These are phyloP conservation scores for Corymbia maculata DNA, from an alignment of 345 rosid species.

Conservation along the genomic window DNA sequence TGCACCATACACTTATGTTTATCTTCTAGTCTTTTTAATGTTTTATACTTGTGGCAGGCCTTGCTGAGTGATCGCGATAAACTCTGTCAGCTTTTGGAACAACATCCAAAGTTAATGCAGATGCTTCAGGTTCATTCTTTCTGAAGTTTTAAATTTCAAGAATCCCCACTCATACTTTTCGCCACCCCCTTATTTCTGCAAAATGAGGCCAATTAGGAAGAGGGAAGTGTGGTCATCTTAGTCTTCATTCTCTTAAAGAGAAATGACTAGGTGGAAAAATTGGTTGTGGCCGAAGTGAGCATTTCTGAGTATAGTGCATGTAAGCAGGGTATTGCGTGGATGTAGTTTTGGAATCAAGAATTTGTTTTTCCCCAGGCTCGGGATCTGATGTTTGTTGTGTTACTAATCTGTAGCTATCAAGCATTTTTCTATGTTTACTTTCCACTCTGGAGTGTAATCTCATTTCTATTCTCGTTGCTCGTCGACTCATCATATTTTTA, in stretches of 20 bases:
- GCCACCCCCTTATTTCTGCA: neutral
- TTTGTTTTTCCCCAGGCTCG: neutral
- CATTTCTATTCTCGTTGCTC: neutral
- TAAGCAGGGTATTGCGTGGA: neutral
- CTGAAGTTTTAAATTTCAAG: neutral
- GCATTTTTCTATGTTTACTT: neutral
- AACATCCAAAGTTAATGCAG: constrained; percentile 92
- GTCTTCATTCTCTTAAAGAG: neutral
- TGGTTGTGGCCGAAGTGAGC: neutral
- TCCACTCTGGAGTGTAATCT: neutral
- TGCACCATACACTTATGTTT: neutral
- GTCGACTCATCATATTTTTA: neutral
- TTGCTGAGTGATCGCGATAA: constrained; percentile 83
- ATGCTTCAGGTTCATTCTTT: constrained; percentile 80
- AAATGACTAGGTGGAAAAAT: neutral
- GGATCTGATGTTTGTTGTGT: neutral
- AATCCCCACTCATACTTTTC: neutral
- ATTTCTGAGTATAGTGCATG: neutral
- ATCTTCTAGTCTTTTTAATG: neutral
- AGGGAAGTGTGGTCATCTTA: neutral
- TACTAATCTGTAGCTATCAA: neutral
- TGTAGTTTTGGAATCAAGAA: neutral
- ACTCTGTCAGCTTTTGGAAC: constrained; percentile 97
- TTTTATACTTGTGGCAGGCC: constrained; percentile 37
- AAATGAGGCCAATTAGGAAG: neutral